Conservation (phyloP, 371 early-diverging fungal genomes). For the Apophysomyces trapeziformis region DNA sequence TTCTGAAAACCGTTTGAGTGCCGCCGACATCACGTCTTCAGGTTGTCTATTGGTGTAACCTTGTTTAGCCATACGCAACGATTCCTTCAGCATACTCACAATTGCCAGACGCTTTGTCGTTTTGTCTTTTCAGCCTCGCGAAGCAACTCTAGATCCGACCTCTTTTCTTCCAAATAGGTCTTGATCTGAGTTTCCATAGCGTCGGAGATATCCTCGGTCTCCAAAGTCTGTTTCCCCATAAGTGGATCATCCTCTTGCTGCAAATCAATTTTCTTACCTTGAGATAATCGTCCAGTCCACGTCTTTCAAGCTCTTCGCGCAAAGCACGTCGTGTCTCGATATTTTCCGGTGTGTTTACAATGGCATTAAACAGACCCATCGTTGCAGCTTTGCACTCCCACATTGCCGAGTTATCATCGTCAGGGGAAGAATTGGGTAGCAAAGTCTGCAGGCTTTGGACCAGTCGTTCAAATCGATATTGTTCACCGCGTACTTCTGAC, state of each 20-base stretch:
- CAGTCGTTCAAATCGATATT: constrained; percentile 66
- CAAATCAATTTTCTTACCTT: constrained; percentile 21
- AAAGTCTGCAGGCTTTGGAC: constrained; percentile 47
- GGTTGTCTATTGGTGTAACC: constrained; percentile 34
- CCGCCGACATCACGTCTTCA: constrained; percentile 39
- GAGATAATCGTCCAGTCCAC: constrained; percentile 60
- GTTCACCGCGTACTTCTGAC: constrained; percentile 65
- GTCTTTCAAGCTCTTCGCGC: constrained; percentile 58
- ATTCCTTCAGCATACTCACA: constrained; percentile 26
- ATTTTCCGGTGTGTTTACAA: constrained; percentile 58
- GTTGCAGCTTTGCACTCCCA: constrained; percentile 60
- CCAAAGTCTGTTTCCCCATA: constrained; percentile 21
- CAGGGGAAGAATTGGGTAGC: not conserved
- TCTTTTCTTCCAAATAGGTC: constrained; percentile 51
- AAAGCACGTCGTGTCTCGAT: constrained; percentile 57
- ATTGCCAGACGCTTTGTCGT: constrained; percentile 43
- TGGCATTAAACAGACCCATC: constrained; percentile 54
- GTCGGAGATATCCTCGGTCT: constrained; percentile 41
- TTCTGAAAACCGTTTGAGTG: constrained; percentile 31
- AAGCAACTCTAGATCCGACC: constrained; percentile 56
- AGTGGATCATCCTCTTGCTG: not conserved
- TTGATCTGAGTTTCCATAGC: constrained; percentile 45
- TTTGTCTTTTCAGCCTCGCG: constrained; percentile 44
- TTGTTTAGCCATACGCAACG: not conserved
- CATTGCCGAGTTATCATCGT: constrained; percentile 18